Base-by-base conservation (phyloP, 2,329 filamentous ascomycete species). In the Emergomyces orientalis region DNA sequence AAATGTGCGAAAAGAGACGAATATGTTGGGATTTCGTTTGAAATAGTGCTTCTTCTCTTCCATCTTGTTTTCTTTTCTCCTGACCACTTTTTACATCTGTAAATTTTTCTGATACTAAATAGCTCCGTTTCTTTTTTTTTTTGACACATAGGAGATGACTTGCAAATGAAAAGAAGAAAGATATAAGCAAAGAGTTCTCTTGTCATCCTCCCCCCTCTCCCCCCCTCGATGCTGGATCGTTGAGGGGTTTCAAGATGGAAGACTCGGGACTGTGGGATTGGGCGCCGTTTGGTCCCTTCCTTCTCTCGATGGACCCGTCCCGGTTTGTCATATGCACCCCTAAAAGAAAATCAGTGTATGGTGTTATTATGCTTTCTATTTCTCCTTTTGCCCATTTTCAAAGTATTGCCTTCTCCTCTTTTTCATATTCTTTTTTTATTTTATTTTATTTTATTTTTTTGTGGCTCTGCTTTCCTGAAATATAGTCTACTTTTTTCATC, bases 331-430 rank as follows among this genome's bases (percentile, higher is more conserved):
- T 63, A 62, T 63, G 65, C 62, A 66, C 59, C 49, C 56, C 39
- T 62, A 39, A 55, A 62, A 59, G 60, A 30, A 34, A 25, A 39
- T 56, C 22, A 45, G 41, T 39, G 32, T 39, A 41, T 25, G 54
- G 54, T 39, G 54, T 56, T 62, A 45, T n/a, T 63, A 58, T 62
- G 62, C 63, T 58, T 60, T 67, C 65, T 39, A 41, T 62, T 62
- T 64, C 32, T 45, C 22, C 11, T 52, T 32, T 22, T 41, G 9
- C 14, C 22, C 22, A 17, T 17, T 30, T 13, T 51, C n/a, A 37
- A 32, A 32, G 7, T 32, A 32, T 9, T 25, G 3, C 9, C 1
- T 43, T 25, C 25, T 57, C 25, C 27, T 43, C 19, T 25, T 57
- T 51, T 49, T 47, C 59, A 22, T 47, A 34, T 64, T 62, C 22